Evolutionary conservation across 2,329 filamentous ascomycete species (phyloP), one percentile per base, ranked within the genome.

Genomic region (Alternaria postmessia): DNA sequence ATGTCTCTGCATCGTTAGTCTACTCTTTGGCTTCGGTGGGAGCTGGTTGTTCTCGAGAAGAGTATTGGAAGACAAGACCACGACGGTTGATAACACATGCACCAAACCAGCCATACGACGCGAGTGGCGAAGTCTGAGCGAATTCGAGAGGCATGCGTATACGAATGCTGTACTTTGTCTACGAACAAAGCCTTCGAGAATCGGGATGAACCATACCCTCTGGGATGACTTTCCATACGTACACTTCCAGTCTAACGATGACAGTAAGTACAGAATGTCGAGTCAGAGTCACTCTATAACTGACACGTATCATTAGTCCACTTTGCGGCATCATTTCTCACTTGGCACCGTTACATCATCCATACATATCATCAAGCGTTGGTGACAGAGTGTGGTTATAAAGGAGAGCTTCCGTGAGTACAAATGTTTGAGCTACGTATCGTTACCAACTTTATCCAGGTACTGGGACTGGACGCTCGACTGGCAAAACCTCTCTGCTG

Each of bases 391-490:
- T 77, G 76, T 54, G 68, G 62, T 24, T 77, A 75, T 48, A 52
- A 53, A 24, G 65, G 51, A 7, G 20, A 16, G 24, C 48, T 65
- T 12, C 47, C 55, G 62, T 64, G 20, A 44, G 22, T 24, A 16
- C 12, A 12, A 16, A 34, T 16, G 14, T 14, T 16, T 16, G 4
- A 34, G 11, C 32, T 34, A 8, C 32, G 32, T 34, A 16, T 34
- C 14, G 4, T 16, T 34, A 14, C 44, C 38, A 41, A 32, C 24
- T 4, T 32, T 3, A 14, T 28, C 5, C 24, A 54, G 51, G 78
- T 54, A 78, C 64, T 80, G 76, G 77, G 73, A 80, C 55, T 80
- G 78, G 78, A 70, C 67, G 4, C 65, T 72, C 2, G 77, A 79
- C 49, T 68, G 63, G 49, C 56, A 62, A 12, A 61, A 69, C 57